Evolutionary conservation across 441 rosid species (phyloP), one percentile per base, ranked within the genome.

Genomic region (Gossypium laxum): DNA sequence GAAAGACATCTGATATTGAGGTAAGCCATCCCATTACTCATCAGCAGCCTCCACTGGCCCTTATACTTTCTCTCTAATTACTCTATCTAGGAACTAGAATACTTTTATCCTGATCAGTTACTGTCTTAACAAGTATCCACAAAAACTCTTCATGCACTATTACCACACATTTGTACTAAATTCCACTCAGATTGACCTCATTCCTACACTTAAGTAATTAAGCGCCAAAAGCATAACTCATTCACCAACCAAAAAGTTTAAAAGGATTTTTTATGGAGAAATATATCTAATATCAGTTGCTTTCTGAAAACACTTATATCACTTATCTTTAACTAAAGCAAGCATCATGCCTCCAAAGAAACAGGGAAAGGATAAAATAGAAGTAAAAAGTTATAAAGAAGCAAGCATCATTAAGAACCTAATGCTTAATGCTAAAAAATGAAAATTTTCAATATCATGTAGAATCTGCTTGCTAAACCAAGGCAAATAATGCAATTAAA

Each of bases 401-500:
- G 24, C 17, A 4, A 50, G 47, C 15, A 50, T n/a, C 60, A 3
- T 67, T 50, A 30, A 15, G 3, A 50, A 67, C 11, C 11, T 28
- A 28, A 26, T 51, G 47, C 47, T 67, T 4, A 30, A 26, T 28
- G 55, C 21, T 8, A 2, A 26, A 67, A 26, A 14, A 67, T 26
- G 45, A 28, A 26, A 66, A 15, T 0, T 6, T 48, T 26, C 71
- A 50, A 15, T 15, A 17, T 67, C 15, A 4, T 10, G 2, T 28
- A 67, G 71, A 50, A 67, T 26, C 45, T 11, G 17, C 45, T 50
- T 28, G 45, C 28, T 14, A 48, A 50, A 48, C 45, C 45, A 67
- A 67, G 52, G 47, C 71, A 67, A 50, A 48, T 7, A 67, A 48
- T 48, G 15, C 58, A 67, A 26, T 54, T 2, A 51, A 67, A 67